A percentile compares a stretch with the other conserved stretches of the same genome.
Evolutionary conservation across 371 early-diverging fungal genomes (phyloP).

Genomic region (Apophysomyces variabilis): DNA sequence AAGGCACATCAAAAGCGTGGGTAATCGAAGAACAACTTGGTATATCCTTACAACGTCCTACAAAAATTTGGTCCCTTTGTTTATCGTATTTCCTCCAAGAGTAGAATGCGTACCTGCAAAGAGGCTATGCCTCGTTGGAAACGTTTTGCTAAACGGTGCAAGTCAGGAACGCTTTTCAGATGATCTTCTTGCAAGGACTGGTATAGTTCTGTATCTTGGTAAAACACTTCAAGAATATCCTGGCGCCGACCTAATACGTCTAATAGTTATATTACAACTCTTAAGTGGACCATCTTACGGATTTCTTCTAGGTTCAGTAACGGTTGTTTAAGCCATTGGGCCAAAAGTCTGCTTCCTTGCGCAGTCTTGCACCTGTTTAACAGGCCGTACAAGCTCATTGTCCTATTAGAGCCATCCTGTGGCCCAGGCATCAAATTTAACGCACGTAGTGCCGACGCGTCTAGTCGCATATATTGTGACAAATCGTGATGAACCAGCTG

Average conservation of each 20-base stretch:
- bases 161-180: conserved; percentile 85
- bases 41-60: conserved; percentile 90
- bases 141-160: conserved; percentile 83
- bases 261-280: not conserved
- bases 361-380: conserved; percentile 91
- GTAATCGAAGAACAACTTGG: conserved; percentile 83
- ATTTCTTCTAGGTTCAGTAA: conserved; percentile 78
- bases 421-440: conserved; percentile 85
- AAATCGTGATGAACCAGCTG: conserved; percentile 73
- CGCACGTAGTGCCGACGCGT: conserved; percentile 88
- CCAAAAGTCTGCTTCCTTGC: conserved; percentile 87
- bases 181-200: conserved; percentile 77
- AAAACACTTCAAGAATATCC: conserved; percentile 78
- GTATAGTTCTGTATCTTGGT: conserved; percentile 69
- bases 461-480: conserved; percentile 91
- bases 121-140: conserved; percentile 82
- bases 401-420: conserved; percentile 79
- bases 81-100: not conserved
- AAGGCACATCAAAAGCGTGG: conserved; percentile 66
- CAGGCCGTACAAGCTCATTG: conserved; percentile 84
- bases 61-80: conserved; percentile 12
- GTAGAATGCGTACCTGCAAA: conserved; percentile 57
- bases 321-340: conserved; percentile 96
- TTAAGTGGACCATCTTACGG: conserved; percentile 34
- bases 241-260: conserved; percentile 66